Conservation (phyloP, 805 yeast genomes). For the Pichia sporocuriosa region DNA sequence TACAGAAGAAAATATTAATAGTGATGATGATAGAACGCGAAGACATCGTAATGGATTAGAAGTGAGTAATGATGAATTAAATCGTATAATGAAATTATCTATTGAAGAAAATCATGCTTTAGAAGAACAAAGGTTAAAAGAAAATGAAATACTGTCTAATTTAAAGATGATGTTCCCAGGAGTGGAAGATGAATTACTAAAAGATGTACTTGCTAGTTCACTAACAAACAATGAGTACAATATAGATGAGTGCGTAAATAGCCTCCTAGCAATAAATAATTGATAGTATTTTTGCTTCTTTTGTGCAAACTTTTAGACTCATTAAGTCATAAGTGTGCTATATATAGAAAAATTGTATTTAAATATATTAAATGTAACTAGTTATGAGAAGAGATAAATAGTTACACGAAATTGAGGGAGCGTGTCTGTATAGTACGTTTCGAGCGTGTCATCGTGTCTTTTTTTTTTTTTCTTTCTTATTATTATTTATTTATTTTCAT, state of each 20-base stretch:
- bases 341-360: too few relatives aligned
- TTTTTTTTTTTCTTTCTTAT: too few relatives aligned
- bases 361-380: too few relatives aligned
- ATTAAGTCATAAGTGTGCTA: too few relatives aligned
- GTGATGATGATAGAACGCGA: neutral
- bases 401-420: too few relatives aligned
- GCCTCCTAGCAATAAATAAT: neutral
- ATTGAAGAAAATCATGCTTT: constrained; percentile 21
- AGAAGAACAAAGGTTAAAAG: constrained; percentile 28
- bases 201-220: constrained; percentile 3
- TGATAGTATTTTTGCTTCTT: neutral
- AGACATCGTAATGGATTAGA: neutral
- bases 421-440: too few relatives aligned
- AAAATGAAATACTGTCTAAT: neutral
- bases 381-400: too few relatives aligned
- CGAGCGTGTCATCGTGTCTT: too few relatives aligned
- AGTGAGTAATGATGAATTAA: constrained; percentile 12
- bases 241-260: neutral
- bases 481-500: too few relatives aligned
- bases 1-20: neutral
- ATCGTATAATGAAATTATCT: constrained; percentile 26
- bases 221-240: neutral
- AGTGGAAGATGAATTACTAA: neutral
- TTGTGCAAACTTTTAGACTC: too few relatives aligned
- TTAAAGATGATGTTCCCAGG: constrained; percentile 5